A percentile compares a stretch with the other conserved stretches of the same genome.
phyloP scores from a whole-genome alignment of 2,329 filamentous ascomycete species.

The Aspergillus sp. region DNA sequence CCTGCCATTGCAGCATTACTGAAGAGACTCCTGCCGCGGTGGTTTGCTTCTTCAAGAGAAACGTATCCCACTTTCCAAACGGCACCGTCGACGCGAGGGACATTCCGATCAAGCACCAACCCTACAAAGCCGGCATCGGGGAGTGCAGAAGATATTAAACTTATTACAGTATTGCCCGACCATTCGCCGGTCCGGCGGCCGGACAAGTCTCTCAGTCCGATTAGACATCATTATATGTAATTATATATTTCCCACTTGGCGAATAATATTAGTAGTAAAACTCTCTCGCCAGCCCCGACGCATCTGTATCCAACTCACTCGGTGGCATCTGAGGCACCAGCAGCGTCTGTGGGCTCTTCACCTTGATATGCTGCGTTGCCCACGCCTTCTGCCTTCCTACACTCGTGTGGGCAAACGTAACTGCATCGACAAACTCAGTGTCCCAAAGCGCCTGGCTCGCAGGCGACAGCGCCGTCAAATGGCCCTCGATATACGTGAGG shows the following conservation, averaged over 20 bases:
- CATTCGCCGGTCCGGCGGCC: not conserved
- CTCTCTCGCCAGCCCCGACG: not conserved
- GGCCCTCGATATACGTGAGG: slow-evolving; percentile 30
- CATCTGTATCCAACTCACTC: not conserved
- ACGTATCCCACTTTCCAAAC: not conserved
- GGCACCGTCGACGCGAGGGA: no score
- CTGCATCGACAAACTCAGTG: slow-evolving; percentile 29
- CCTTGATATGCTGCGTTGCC: slow-evolving; percentile 35
- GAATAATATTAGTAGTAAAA: not conserved
- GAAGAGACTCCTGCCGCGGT: slow-evolving; percentile 1
- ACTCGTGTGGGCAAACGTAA: slow-evolving; percentile 19
- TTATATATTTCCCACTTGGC: no score
- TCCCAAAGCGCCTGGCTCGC: slow-evolving; percentile 38
- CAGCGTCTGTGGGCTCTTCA: slow-evolving; percentile 35
- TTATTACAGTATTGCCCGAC: not conserved
- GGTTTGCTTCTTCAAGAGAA: not conserved
- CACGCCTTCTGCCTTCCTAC: slow-evolving; percentile 32
- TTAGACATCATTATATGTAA: no score
- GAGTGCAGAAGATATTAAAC: no score
- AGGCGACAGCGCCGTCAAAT: slow-evolving; percentile 30
- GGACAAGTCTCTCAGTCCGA: not conserved
- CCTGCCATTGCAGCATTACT: slow-evolving; percentile 4
- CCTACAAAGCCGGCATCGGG: no score
- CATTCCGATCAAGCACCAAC: no score
- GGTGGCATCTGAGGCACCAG: slow-evolving; percentile 29